phyloP scores from a whole-genome alignment of 1,284 basidiomycete species.

The Trichosporon asahii region DNA sequence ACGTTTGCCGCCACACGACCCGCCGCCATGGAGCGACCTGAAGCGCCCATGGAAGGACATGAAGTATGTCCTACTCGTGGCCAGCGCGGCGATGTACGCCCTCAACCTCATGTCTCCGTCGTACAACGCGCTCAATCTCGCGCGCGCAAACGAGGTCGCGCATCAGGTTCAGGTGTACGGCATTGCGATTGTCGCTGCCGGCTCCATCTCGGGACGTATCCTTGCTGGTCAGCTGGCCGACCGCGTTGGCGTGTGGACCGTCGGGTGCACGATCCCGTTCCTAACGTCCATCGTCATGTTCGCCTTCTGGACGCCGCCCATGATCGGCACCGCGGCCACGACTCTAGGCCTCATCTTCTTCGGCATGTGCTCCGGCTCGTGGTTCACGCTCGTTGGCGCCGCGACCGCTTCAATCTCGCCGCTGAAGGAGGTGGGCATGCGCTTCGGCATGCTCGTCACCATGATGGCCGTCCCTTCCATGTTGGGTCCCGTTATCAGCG shows the following conservation, averaged over 20 bases:
- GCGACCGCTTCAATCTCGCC: constrained; percentile 43
- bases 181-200: constrained; percentile 40
- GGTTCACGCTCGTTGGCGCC: constrained; percentile 44
- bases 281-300: constrained; percentile 32
- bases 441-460: constrained; percentile 46
- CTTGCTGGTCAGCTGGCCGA: constrained; percentile 40
- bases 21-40: constrained; percentile 36
- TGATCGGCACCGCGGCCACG: constrained; percentile 32
- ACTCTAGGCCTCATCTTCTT: constrained; percentile 42
- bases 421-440: constrained; percentile 44
- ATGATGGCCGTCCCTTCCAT: constrained; percentile 35
- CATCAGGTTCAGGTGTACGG: constrained; percentile 33
- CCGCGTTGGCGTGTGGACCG: constrained; percentile 39
- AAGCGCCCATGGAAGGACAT: constrained; percentile 37
- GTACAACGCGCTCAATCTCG: constrained; percentile 36
- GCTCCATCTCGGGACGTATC: constrained; percentile 43
- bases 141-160: constrained; percentile 30
- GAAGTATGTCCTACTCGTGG: constrained; percentile 33
- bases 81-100: constrained; percentile 28
- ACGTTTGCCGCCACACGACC: constrained; percentile 38
- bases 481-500: constrained; percentile 40
- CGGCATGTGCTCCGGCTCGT: constrained; percentile 40
- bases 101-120: constrained; percentile 39
- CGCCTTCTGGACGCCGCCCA: constrained; percentile 40
- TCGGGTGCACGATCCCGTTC: constrained; percentile 33